phyloP scores from a whole-genome alignment of 2,329 filamentous ascomycete species.

The Pseudopithomyces maydicus region DNA sequence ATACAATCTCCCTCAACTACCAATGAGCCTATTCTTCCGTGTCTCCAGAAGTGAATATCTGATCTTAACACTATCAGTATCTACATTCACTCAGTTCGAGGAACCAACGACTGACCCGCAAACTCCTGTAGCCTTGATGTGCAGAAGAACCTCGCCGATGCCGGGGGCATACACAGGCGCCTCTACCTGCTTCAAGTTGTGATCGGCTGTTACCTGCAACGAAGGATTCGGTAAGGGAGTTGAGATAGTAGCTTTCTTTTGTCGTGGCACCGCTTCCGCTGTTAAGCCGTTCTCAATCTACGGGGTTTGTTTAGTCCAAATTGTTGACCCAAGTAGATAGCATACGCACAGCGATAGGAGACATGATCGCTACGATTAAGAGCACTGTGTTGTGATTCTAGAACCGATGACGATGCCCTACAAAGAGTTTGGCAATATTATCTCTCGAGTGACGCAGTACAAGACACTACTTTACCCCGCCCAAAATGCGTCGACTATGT shows the following conservation, averaged over 20 bases:
- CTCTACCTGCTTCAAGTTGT: conserved; percentile 61
- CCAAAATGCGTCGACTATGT: not conserved
- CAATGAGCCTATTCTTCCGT: conserved; percentile 66
- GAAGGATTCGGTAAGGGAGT: conserved; percentile 56
- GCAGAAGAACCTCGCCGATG: conserved; percentile 61
- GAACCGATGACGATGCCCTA: too few species aligned
- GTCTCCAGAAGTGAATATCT: conserved; percentile 72
- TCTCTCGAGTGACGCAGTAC: too few species aligned
- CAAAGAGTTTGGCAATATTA: too few species aligned
- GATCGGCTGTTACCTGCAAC: conserved; percentile 65
- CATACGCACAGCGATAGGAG: conserved; percentile 15
- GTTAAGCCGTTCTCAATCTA: conserved; percentile 16
- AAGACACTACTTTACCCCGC: too few species aligned
- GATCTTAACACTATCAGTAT: conserved; percentile 50
- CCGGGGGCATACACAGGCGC: conserved; percentile 62
- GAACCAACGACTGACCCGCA: conserved; percentile 56
- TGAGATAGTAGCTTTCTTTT: conserved; percentile 19
- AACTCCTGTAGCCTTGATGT: conserved; percentile 67
- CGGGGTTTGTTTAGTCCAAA: not conserved
- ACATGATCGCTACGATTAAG: conserved; percentile 15
- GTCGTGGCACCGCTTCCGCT: conserved; percentile 11
- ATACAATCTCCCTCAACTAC: conserved; percentile 68
- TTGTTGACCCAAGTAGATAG: conserved; percentile 1
- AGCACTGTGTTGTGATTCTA: not conserved
- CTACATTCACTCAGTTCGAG: not conserved